Conservation (phyloP, 768 basidiomycete genomes). For the Xerocomus potaroensis region DNA sequence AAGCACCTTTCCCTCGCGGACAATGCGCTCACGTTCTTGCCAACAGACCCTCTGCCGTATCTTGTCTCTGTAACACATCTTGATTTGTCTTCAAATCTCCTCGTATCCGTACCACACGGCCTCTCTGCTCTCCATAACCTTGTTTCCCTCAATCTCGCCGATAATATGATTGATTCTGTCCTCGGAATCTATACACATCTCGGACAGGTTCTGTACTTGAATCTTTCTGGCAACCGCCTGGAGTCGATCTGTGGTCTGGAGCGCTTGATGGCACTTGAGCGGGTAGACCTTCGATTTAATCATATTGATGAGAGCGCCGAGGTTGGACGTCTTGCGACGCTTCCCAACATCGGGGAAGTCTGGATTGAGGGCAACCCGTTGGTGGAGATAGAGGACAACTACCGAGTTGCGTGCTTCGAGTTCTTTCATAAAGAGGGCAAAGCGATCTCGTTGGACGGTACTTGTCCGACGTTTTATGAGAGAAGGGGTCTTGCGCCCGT, state of each 20-base stretch:
- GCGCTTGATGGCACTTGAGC: slow-evolving; percentile 77
- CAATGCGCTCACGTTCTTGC: slow-evolving; percentile 77
- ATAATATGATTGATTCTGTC: slow-evolving; percentile 97
- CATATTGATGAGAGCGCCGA: slow-evolving; percentile 79
- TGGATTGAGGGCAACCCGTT: slow-evolving; percentile 88
- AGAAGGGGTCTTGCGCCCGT: slow-evolving; percentile 50
- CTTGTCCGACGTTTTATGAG: slow-evolving; percentile 67
- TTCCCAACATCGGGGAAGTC: slow-evolving; percentile 77
- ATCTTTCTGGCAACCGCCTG: slow-evolving; percentile 81
- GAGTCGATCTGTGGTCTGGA: slow-evolving; percentile 96
- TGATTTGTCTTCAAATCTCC: slow-evolving; percentile 87
- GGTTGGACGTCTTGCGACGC: slow-evolving; percentile 71
- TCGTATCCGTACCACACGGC: slow-evolving; percentile 81
- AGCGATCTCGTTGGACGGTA: slow-evolving; percentile 70
- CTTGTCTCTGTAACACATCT: slow-evolving; percentile 76
- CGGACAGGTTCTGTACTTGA: slow-evolving; percentile 71
- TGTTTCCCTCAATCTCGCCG: slow-evolving; percentile 86
- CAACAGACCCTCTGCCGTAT: slow-evolving; percentile 59
- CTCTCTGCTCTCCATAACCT: slow-evolving; percentile 74
- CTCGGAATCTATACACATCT: slow-evolving; percentile 81
- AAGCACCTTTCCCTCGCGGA: slow-evolving; percentile 73
- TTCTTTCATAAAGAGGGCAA: slow-evolving; percentile 85
- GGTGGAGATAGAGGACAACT: slow-evolving; percentile 60
- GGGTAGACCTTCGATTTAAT: slow-evolving; percentile 81
- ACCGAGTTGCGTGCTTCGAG: slow-evolving; percentile 76